Base-by-base conservation (phyloP, 805 yeast species). In the Cyberlindnera veronae region DNA sequence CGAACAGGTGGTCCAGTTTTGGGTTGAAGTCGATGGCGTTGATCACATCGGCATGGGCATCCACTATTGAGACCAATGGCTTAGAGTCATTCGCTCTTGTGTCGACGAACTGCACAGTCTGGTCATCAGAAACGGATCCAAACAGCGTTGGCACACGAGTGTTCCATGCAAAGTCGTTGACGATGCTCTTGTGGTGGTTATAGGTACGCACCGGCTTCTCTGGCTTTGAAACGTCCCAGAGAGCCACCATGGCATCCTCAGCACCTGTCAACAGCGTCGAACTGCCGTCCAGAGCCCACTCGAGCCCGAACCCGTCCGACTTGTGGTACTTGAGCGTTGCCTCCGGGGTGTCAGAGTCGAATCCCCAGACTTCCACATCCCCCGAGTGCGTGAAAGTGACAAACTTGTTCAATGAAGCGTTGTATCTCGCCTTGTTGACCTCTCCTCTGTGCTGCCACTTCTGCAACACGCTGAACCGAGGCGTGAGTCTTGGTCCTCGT, bases 71-170 rank as follows among this genome's bases (percentile, higher is more conserved):
- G 41, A 79, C 67, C 12, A 48, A 19, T 4, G 80, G 75, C 6
- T 44, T 50, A 14, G 42, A 28, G 11, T 53, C 50, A 6, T 62
- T 37, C 2, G 65, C 46, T 53, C 88, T 70, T 16, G 70, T 62
- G 54, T 84, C 91, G 47, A 74, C 77, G 28, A 88, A 64, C 36
- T 79, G 79, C 17, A 84, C 62, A 1, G 78, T 59, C 35, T 66
- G 67, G 54, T 83, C 89, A 57, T 85, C 95, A 22, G 87, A 69
- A 5, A 76, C 89, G 3, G 91, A 78, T 1, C 81, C 91, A 50
- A 86, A 74, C 22, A 84, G 39, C 21, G 66, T 53, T 41, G 66
- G 60, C 27, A 63, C 58, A 26, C 57, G 53, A 14, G 58, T 55
- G 49, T 74, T 77, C 78, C 83, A 78, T 2, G 84, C 67, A 19